These are phyloP conservation scores for Blastobotrys petasosporus DNA, from an alignment of 1,139 yeast genomes.

Conservation along the genomic window DNA sequence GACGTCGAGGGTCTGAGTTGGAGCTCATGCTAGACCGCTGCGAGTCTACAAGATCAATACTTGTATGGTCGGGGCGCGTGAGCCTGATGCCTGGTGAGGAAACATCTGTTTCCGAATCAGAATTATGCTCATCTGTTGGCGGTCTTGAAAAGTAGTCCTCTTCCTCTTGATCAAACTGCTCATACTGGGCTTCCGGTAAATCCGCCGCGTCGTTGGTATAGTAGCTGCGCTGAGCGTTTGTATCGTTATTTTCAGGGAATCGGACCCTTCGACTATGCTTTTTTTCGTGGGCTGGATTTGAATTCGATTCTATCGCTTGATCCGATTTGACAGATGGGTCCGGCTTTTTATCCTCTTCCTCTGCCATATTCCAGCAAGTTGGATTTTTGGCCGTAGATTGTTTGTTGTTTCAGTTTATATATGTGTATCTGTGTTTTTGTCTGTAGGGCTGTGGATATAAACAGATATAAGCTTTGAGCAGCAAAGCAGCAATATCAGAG, in stretches of 20 bases:
- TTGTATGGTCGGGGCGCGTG: constrained; percentile 13
- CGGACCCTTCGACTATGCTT: constrained; percentile 24
- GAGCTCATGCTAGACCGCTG: constrained; percentile 3
- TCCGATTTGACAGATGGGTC: neutral
- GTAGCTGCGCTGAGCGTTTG: constrained; percentile 22
- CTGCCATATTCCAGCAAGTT: no score
- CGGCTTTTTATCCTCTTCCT: no score
- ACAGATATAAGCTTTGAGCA: no score
- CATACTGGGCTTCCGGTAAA: neutral
- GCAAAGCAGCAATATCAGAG: no score
- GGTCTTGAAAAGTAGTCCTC: constrained; percentile 11
- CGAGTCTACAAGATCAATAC: constrained; percentile 4
- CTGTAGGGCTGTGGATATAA: no score
- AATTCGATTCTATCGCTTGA: neutral
- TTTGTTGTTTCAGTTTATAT: no score
- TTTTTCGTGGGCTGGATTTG: constrained; percentile 2
- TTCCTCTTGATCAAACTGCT: constrained; percentile 7
- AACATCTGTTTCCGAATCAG: neutral
- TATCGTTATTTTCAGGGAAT: constrained; percentile 29
- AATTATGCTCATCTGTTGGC: neutral
- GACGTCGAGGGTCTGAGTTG: neutral
- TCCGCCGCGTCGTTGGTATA: constrained; percentile 23
- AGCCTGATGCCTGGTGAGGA: constrained; percentile 9
- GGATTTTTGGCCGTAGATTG: no score
- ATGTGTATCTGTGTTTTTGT: no score